A percentile compares a stretch with the other conserved stretches of the same genome.
phyloP scores from a whole-genome alignment of 164 flowering plant genomes.

The Kingdonia uniflora region DNA sequence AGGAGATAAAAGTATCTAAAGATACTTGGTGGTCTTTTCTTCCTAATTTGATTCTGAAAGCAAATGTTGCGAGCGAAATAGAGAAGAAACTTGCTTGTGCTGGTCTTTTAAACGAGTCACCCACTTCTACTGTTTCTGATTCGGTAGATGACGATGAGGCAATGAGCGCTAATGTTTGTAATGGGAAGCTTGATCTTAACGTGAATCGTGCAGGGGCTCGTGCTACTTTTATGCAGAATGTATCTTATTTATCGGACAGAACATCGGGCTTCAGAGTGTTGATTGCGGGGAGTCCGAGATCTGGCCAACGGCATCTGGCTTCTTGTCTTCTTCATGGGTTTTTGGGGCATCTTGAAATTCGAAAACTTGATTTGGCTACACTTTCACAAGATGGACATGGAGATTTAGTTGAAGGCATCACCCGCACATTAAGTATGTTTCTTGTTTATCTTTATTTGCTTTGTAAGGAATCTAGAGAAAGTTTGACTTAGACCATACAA shows the following conservation, averaged over 20 bases:
- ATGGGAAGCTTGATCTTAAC: slow-evolving; percentile 13
- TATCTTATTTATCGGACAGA: slow-evolving; percentile 20
- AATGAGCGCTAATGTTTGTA: slow-evolving; percentile 10
- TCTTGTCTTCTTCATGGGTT: slow-evolving; percentile 80
- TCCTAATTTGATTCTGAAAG: slow-evolving; percentile 40
- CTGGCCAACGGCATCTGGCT: slow-evolving; percentile 88
- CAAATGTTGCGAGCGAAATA: slow-evolving; percentile 40
- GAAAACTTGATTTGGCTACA: slow-evolving; percentile 81
- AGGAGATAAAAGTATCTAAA: slow-evolving; percentile 31
- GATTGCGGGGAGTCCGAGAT: slow-evolving; percentile 66
- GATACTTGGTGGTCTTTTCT: slow-evolving; percentile 54
- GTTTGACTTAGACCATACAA: too few species aligned
- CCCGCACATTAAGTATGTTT: slow-evolving; percentile 58
- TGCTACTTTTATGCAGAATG: slow-evolving; percentile 19
- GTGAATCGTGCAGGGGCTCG: slow-evolving; percentile 12
- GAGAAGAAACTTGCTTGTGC: slow-evolving; percentile 34
- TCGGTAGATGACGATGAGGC: slow-evolving; percentile 15
- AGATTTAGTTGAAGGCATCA: slow-evolving; percentile 64
- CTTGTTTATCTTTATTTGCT: background rate
- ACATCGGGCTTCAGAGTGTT: slow-evolving; percentile 58
- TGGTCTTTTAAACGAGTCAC: slow-evolving; percentile 36
- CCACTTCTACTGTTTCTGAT: slow-evolving; percentile 20
- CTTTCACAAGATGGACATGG: slow-evolving; percentile 86
- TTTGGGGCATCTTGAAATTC: slow-evolving; percentile 60
- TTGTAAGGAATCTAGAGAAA: too few species aligned